Conservation (phyloP, 306 rosid genomes). For the Prunus dulcis region DNA sequence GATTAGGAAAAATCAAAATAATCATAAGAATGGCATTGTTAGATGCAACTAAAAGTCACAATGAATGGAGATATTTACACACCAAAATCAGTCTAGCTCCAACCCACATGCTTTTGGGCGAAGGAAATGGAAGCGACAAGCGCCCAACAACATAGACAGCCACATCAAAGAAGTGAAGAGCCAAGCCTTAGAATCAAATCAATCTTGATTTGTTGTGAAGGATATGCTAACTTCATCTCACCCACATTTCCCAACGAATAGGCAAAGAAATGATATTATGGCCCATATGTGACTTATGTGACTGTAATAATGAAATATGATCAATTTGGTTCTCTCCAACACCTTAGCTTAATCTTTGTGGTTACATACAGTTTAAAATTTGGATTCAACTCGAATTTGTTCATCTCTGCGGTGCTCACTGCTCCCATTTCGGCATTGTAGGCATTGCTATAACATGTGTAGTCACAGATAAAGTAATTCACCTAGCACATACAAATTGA, state of each 20-base stretch:
- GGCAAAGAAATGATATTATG: no score
- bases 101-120: slow-evolving; percentile 48
- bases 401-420: slow-evolving; percentile 61
- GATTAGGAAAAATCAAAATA: not conserved
- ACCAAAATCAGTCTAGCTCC: slow-evolving; percentile 55
- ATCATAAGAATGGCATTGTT: not conserved
- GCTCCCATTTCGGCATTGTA: slow-evolving; percentile 68
- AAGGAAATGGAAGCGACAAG: slow-evolving; percentile 53
- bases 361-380: no score
- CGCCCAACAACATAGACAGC: slow-evolving; percentile 46
- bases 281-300: no score
- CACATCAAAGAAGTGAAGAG: slow-evolving; percentile 50
- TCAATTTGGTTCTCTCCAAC: no score
- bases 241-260: no score
- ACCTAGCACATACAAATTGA: not conserved
- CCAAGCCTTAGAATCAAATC: slow-evolving; percentile 16
- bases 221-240: no score
- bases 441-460: slow-evolving; percentile 45
- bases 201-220: no score
- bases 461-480: not conserved
- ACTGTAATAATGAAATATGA: no score
- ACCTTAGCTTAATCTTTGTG: no score
- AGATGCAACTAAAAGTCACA: not conserved
- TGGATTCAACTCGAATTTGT: slow-evolving; percentile 8
- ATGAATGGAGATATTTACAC: not conserved